Evolutionary conservation across 164 flowering plant species (phyloP), one percentile per base, ranked within the genome.

Genomic region (Chimonanthus praecox): DNA sequence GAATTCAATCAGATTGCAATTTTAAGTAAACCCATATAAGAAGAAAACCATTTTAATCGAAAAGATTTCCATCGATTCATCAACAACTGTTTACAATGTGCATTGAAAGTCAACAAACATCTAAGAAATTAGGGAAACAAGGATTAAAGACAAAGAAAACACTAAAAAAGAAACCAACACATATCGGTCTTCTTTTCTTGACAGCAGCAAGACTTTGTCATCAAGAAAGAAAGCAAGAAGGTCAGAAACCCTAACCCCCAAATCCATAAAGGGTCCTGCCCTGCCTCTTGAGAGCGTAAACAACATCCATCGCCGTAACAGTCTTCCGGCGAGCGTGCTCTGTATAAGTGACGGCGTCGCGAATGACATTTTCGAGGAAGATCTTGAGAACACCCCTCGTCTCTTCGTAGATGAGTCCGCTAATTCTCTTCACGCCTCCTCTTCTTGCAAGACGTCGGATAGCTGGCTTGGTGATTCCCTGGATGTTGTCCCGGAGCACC

Each of bases 401-500:
- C 43, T 75, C 78, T 43, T 75, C 78, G n/a, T 75, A 75, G 70
- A 75, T 75, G 46, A 75, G 64, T 15, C 77, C 77, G 13, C 77
- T 74, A 51, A 74, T 74, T 16, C 76, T 60, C 64, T 74, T 74
- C 13, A 74, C 76, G 3, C 76, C 76, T 2, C 76, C 76, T 20
- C 76, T 58, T 6, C 76, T 64, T 13, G 76, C 76, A 18, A 74
- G 20, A 4, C 76, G 72, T 47, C 76, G 72, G 46, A 74, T 74
- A 1, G 76, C 76, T 0, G 76, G 75, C 75, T 73, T 75, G 33
- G 78, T 75, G 64, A 75, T 75, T 8, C 77, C 77, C 54, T 75
- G 77, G 15, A 75, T 75, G 51, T 73, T 73, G 48, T 73, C 76
- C 18, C 76, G 68, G 50, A 73, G 51, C n/a, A 73, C 76, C 65